Evolutionary conservation across 1,139 yeast species (phyloP).

Genomic region (Yamadazyma sp.): DNA sequence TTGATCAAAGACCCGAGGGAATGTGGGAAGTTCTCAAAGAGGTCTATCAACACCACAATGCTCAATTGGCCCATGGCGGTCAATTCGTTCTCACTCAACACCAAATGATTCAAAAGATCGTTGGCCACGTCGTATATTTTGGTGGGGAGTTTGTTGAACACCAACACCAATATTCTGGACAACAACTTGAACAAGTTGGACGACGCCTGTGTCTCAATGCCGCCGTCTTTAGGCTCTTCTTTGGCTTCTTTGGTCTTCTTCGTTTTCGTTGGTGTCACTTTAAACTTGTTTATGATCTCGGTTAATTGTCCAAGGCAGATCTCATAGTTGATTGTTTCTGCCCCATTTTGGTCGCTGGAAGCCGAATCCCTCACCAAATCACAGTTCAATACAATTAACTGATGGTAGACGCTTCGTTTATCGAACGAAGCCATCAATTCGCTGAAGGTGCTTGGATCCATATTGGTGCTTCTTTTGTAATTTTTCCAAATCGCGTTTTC

Average conservation of each 20-base stretch:
- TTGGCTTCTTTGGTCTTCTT: constrained; percentile 13
- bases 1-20: constrained; percentile 37
- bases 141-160: constrained; percentile 33
- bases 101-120: constrained; percentile 30
- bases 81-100: constrained; percentile 19
- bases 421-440: constrained; percentile 20
- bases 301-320: constrained; percentile 17
- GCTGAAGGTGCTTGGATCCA: constrained; percentile 18
- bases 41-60: constrained; percentile 35
- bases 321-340: constrained; percentile 15
- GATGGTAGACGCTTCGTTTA: constrained; percentile 23
- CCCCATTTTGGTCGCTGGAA: constrained; percentile 5
- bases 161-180: constrained; percentile 29
- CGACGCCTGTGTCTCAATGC: constrained; percentile 15
- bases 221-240: background rate
- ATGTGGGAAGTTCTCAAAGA: constrained; percentile 40
- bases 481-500: background rate
- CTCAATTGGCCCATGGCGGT: constrained; percentile 25
- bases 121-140: constrained; percentile 43
- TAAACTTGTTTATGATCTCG: constrained; percentile 20
- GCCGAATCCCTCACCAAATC: constrained; percentile 15
- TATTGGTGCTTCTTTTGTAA: constrained; percentile 1
- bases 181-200: constrained; percentile 29
- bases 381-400: constrained; percentile 24
- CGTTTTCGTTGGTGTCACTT: constrained; percentile 10